Conservation (phyloP, 768 basidiomycete genomes). For the Dioszegia crocea region DNA sequence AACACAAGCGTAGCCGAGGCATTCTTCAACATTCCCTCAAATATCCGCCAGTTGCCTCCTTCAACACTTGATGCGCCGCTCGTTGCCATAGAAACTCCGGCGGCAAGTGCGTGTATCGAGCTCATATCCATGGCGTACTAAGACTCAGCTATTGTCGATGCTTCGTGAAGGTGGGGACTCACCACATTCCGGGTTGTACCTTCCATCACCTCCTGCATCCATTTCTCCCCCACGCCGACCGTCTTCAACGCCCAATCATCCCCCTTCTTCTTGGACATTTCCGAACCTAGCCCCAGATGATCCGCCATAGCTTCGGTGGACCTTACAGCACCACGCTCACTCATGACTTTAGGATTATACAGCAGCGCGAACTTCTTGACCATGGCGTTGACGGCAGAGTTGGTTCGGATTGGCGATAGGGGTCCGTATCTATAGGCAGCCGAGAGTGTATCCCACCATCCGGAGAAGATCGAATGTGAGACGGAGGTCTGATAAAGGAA, state of each 20-base stretch:
- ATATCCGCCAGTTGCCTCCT: conserved; percentile 81
- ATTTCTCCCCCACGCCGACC: conserved; percentile 59
- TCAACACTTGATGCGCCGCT: conserved; percentile 61
- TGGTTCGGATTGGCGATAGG: conserved; percentile 58
- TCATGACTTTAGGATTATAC: conserved; percentile 49
- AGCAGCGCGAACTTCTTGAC: conserved; percentile 60
- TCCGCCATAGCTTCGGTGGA: conserved; percentile 37
- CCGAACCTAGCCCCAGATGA: conserved; percentile 28
- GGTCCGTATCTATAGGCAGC: conserved; percentile 74
- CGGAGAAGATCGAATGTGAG: conserved; percentile 22
- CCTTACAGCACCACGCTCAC: conserved; percentile 22
- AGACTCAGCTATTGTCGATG: conserved; percentile 13
- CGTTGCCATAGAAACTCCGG: conserved; percentile 67
- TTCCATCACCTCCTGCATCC: conserved; percentile 70
- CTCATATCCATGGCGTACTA: conserved; percentile 60
- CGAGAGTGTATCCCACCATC: conserved; percentile 71
- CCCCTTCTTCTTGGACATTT: conserved; percentile 56
- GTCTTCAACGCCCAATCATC: conserved; percentile 57
- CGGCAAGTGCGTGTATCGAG: conserved; percentile 72
- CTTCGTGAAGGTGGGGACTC: conserved; percentile 1
- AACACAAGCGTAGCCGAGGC: conserved; percentile 69
- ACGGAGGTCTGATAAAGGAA: conserved; percentile 53
- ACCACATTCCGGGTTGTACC: conserved; percentile 80
- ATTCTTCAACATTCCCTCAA: conserved; percentile 69
- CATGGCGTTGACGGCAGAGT: conserved; percentile 41